Conservation (phyloP, 495 filamentous ascomycete genomes). For the Cercophora scortea region DNA sequence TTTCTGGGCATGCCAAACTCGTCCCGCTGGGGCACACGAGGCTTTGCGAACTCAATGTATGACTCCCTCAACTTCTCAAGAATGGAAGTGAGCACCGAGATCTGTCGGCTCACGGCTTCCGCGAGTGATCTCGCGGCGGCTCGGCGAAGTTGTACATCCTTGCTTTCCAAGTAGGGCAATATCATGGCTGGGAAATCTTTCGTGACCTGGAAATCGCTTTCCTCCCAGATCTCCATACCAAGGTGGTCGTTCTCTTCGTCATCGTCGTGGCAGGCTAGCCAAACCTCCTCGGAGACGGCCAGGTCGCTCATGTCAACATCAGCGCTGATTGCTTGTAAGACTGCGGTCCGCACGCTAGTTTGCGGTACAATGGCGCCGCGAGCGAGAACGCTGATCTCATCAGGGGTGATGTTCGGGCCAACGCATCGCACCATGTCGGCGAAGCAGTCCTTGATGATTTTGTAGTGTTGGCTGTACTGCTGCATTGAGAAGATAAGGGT, state of each 20-base stretch:
- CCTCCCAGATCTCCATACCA: conserved; percentile 86
- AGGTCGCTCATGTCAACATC: conserved; percentile 86
- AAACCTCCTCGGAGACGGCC: conserved; percentile 81
- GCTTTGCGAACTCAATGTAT: conserved; percentile 73
- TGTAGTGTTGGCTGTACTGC: conserved; percentile 85
- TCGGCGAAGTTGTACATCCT: conserved; percentile 70
- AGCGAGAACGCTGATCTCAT: conserved; percentile 65
- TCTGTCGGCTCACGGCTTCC: conserved; percentile 55
- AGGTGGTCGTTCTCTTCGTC: conserved; percentile 80
- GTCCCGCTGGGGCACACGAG: conserved; percentile 72
- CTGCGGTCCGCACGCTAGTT: conserved; percentile 70
- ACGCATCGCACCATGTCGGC: conserved; percentile 74
- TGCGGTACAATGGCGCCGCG: conserved; percentile 71
- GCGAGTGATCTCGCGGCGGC: conserved; percentile 80
- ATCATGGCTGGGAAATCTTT: conserved; percentile 56
- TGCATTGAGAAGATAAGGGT: conserved; percentile 77
- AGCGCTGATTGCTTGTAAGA: conserved; percentile 81
- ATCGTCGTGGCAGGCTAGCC: conserved; percentile 87
- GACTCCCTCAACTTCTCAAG: conserved; percentile 55
- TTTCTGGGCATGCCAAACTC: conserved; percentile 90
- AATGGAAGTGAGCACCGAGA: conserved; percentile 35
- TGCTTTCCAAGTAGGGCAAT: conserved; percentile 69
- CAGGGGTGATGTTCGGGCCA: conserved; percentile 59
- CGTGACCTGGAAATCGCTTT: conserved; percentile 68
- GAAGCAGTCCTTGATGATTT: conserved; percentile 85